A percentile compares a stretch with the other conserved stretches of the same genome.
Conservation (phyloP, 78 protist genomes). For the Dictyostelium discoideum region DNA sequence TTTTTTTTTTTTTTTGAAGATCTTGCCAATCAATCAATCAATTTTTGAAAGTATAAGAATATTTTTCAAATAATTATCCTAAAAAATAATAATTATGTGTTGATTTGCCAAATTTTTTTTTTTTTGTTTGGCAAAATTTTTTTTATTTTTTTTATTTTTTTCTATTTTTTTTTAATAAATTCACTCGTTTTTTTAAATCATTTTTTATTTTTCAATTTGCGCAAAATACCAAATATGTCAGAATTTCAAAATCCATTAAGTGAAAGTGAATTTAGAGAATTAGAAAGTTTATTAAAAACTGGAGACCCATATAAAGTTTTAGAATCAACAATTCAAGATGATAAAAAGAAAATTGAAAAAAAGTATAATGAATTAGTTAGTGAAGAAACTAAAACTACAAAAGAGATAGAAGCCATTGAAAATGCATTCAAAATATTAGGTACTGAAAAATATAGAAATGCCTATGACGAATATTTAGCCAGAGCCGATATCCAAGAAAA, state of each 20-base stretch:
- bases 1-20: no score
- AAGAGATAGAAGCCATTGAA: background rate
- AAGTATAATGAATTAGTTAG: background rate
- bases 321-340: background rate
- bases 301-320: background rate
- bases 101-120: no score
- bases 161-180: no score
- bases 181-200: no score
- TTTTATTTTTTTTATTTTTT: no score
- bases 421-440: background rate
- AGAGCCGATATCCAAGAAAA: background rate
- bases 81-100: no score
- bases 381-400: background rate
- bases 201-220: no score
- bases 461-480: background rate
- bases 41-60: no score
- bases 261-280: background rate
- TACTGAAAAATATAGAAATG: background rate
- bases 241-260: background rate
- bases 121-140: no score
- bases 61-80: no score
- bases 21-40: no score
- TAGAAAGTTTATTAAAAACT: background rate
- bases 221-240: background rate
- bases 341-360: background rate